Evolutionary conservation across 345 rosid species (phyloP).

Genomic region (Linum trigynum): DNA sequence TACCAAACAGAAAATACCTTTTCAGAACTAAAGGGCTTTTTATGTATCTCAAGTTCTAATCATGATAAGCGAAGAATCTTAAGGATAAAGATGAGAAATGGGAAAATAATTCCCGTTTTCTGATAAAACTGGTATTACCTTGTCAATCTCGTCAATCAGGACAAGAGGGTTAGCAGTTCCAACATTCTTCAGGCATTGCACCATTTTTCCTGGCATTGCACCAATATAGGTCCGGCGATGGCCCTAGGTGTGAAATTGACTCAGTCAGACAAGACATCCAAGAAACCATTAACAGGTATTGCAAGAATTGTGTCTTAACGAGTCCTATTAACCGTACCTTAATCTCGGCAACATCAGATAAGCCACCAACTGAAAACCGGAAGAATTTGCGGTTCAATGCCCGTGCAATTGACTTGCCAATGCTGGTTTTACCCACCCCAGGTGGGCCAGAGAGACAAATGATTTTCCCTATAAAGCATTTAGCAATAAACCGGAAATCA

Average conservation of each 20-base stretch:
- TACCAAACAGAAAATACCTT: slow-evolving; percentile 2
- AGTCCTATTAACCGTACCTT: slow-evolving; percentile 43
- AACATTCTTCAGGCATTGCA: slow-evolving; percentile 94
- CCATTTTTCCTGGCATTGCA: slow-evolving; percentile 99
- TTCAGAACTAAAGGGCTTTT: slow-evolving; percentile 1
- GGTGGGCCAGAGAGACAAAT: slow-evolving; percentile 99
- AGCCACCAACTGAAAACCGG: slow-evolving; percentile 97
- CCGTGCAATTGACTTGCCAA: slow-evolving; percentile 95
- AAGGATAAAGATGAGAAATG: background rate
- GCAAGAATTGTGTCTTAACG: background rate
- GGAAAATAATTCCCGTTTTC: background rate
- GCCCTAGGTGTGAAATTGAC: slow-evolving; percentile 46
- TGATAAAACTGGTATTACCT: slow-evolving; percentile 38
- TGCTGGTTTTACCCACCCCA: slow-evolving; percentile 99
- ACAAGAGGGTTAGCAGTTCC: slow-evolving; percentile 99
- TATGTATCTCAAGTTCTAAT: background rate
- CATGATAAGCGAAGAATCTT: background rate
- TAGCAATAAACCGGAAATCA: slow-evolving; percentile 16
- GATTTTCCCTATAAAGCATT: slow-evolving; percentile 67
- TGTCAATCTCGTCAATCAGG: slow-evolving; percentile 97
- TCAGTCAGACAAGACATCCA: slow-evolving; percentile 11
- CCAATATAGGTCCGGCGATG: slow-evolving; percentile 99
- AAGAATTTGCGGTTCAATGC: slow-evolving; percentile 89
- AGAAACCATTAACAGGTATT: too few species aligned
- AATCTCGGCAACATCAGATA: slow-evolving; percentile 98